Evolutionary conservation across 2,329 filamentous ascomycete species (phyloP), one percentile per base, ranked within the genome.

Genomic region (Boeremia exigua): DNA sequence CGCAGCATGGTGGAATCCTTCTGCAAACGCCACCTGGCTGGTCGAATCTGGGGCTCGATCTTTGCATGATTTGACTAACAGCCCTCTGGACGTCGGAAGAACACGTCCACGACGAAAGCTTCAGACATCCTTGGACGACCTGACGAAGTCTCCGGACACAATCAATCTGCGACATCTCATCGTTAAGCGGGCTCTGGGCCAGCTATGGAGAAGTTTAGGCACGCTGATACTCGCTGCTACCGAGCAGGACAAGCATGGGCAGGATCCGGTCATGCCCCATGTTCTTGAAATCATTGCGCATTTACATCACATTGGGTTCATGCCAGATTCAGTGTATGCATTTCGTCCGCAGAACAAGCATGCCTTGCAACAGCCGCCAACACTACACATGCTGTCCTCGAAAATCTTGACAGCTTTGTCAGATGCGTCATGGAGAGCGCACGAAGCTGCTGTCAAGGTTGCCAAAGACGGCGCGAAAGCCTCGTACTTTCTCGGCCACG

Each of bases 351-450:
- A 67, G 11, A 63, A 67, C 48, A 62, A 65, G 7, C 69, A 68
- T 51, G 75, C 74, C 9, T 69, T 80, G 6, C 78, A 76, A 50
- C 79, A 81, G 56, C 80, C 81, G 28, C 81, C 80, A 4, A 77
- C 78, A 6, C 70, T 82, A 3, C 77, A 80, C 48, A 65, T 81
- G 28, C 68, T 83, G 0, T 81, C 79, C 2, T 77, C 78, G 4
- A 75, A 77, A 15, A 82, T 83, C 30, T 63, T 82, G 25, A 79
- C 77, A 0, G 79, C 80, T 4, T 64, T 83, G 30, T 80, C 80
- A 4, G 81, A 83, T 66, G 80, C 81, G 3, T 77, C 77, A 1
- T 82, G 79, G 80, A 74, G 74, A 46, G 79, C 78, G 6, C 79
- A 80, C 45, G 79, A 81, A 61, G 65, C 67, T 5, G 71, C 73